Evolutionary conservation across 805 yeast genomes (phyloP).

Genomic region (Candida mattraensis): DNA sequence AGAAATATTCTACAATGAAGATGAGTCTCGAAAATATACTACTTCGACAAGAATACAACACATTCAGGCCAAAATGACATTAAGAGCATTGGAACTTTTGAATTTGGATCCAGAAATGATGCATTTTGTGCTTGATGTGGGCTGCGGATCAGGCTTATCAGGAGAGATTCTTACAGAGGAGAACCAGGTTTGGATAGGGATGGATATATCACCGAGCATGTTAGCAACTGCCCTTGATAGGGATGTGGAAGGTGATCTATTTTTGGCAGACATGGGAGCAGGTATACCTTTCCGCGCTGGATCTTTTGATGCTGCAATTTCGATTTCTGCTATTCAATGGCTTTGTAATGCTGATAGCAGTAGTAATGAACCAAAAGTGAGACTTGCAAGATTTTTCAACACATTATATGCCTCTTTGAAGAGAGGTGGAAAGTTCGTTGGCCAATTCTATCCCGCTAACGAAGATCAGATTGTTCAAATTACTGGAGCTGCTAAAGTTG

Average conservation of each 20-base stretch:
- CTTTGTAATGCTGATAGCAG: constrained; percentile 92
- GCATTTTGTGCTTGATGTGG: constrained; percentile 82
- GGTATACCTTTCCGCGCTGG: constrained; percentile 97
- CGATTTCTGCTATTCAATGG: constrained; percentile 97
- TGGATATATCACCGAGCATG: constrained; percentile 97
- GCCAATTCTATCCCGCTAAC: constrained; percentile 93
- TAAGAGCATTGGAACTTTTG: constrained; percentile 85
- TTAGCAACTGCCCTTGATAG: constrained; percentile 90
- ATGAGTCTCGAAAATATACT: constrained; percentile 88
- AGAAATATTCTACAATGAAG: constrained; percentile 88
- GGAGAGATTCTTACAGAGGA: constrained; percentile 95
- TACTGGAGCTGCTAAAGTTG: constrained; percentile 79
- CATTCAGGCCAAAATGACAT: constrained; percentile 96
- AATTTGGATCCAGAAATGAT: constrained; percentile 64
- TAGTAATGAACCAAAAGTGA: constrained; percentile 75
- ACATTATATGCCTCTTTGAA: constrained; percentile 81
- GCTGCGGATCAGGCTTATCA: constrained; percentile 95
- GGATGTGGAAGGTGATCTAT: constrained; percentile 90
- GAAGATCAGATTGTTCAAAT: constrained; percentile 82
- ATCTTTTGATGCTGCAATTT: constrained; percentile 92
- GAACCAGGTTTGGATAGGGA: constrained; percentile 92
- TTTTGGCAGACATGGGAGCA: constrained; percentile 87
- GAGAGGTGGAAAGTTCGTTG: constrained; percentile 96
- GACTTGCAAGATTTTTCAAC: constrained; percentile 81
- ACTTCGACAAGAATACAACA: constrained; percentile 95